Conservation (phyloP, 306 rosid genomes). For the Glycine latifolia region DNA sequence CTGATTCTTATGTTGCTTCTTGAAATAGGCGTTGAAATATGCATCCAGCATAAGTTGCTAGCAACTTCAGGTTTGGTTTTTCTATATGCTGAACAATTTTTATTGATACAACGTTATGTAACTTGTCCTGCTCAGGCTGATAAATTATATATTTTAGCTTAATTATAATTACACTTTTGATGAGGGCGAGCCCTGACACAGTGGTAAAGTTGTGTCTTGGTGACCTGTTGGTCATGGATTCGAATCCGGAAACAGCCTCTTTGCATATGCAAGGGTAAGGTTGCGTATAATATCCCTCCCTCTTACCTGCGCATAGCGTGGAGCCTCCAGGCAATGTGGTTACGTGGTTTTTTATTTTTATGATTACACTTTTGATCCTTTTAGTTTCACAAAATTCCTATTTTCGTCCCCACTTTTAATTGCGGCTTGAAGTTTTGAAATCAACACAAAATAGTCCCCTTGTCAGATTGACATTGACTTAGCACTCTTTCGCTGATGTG, state of each 20-base stretch:
- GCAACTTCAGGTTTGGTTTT: conserved; percentile 82
- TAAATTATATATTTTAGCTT: not conserved
- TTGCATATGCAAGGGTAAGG: too few species aligned
- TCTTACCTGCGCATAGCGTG: too few species aligned
- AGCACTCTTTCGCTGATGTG: not conserved
- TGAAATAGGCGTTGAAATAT: conserved; percentile 91
- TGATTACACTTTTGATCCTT: not conserved
- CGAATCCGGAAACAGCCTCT: too few species aligned
- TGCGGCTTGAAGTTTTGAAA: not conserved
- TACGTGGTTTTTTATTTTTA: too few species aligned
- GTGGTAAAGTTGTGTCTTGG: too few species aligned
- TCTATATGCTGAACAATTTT: conserved; percentile 37
- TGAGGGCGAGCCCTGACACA: too few species aligned
- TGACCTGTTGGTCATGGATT: too few species aligned
- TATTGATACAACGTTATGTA: not conserved
- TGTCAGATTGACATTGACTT: not conserved
- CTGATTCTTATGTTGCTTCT: conserved; percentile 91
- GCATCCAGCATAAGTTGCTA: conserved; percentile 80
- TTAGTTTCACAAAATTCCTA: not conserved
- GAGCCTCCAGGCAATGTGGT: too few species aligned
- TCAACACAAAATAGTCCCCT: not conserved
- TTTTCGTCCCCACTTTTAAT: not conserved
- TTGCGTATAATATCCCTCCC: too few species aligned
- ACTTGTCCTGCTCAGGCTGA: not conserved
- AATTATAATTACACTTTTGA: not conserved